Conservation (phyloP, 2,329 filamentous ascomycete genomes). For the Exophiala sideris region DNA sequence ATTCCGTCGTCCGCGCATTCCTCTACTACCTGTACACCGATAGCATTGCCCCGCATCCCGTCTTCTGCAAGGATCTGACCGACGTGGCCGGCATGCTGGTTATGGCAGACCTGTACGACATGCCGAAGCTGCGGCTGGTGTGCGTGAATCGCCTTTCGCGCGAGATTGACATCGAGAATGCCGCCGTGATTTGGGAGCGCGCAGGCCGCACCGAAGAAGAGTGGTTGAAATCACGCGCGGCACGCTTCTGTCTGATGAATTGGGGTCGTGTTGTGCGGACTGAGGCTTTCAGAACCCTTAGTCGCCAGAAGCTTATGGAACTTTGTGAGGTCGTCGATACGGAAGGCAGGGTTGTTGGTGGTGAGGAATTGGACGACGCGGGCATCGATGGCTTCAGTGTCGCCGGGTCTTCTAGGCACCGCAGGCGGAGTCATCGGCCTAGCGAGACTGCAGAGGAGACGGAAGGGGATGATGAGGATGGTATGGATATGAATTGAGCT, state of each 20-base stretch:
- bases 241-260: constrained; percentile 83
- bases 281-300: constrained; percentile 76
- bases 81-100: constrained; percentile 93
- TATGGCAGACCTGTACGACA: constrained; percentile 97
- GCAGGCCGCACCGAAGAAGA: constrained; percentile 86
- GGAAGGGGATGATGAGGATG: constrained; percentile 47
- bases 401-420: constrained; percentile 32
- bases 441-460: constrained; percentile 39
- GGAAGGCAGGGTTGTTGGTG: constrained; percentile 85
- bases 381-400: constrained; percentile 46
- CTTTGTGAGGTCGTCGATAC: constrained; percentile 90
- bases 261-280: constrained; percentile 95
- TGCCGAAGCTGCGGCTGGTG: constrained; percentile 83
- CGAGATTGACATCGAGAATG: constrained; percentile 90
- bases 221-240: constrained; percentile 86
- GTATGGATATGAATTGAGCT: constrained; percentile 40
- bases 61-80: constrained; percentile 61
- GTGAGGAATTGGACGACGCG: constrained; percentile 69
- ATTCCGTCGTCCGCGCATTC: constrained; percentile 89
- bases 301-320: constrained; percentile 76
- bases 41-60: constrained; percentile 65
- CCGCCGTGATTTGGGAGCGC: constrained; percentile 94
- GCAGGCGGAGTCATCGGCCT: constrained; percentile 24
- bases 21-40: constrained; percentile 97
- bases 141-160: constrained; percentile 87